Percentiles rank a stretch among this genome's conserved stretches.
Conservation (phyloP, 2,329 filamentous ascomycete species). For the Fusarium dimerum region DNA sequence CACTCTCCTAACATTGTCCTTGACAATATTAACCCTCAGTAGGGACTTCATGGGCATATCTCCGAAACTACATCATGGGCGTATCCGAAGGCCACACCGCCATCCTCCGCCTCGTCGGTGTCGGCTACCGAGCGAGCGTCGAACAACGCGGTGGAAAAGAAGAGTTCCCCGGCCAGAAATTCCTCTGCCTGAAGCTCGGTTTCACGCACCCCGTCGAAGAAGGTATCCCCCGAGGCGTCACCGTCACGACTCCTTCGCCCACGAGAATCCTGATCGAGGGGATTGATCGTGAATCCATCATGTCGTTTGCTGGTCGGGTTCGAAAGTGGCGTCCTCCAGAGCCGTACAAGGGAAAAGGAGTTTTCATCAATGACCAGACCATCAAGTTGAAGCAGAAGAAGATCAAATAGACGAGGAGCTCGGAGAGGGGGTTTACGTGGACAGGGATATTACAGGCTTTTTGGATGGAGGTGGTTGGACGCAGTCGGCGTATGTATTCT, state of each 20-base stretch:
- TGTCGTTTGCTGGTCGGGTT: constrained; percentile 88
- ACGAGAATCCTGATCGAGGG: constrained; percentile 91
- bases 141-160: constrained; percentile 74
- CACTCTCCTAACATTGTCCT: not conserved
- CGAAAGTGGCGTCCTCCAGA: constrained; percentile 87
- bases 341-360: constrained; percentile 99
- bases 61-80: constrained; percentile 88
- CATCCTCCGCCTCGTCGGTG: constrained; percentile 88
- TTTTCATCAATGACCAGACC: constrained; percentile 96
- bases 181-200: constrained; percentile 91
- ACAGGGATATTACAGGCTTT: constrained; percentile 1
- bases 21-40: constrained; percentile 9
- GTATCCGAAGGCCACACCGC: constrained; percentile 96
- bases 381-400: constrained; percentile 99
- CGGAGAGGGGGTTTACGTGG: not conserved
- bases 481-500: constrained; percentile 33
- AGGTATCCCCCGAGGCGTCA: constrained; percentile 78
- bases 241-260: constrained; percentile 83
- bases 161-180: constrained; percentile 80
- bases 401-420: constrained; percentile 66
- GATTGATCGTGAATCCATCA: constrained; percentile 80
- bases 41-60: constrained; percentile 89
- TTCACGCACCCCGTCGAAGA: constrained; percentile 96
- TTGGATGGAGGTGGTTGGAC: constrained; percentile 17
- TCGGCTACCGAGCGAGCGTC: constrained; percentile 89